Evolutionary conservation across 2,329 filamentous ascomycete genomes (phyloP).

Genomic region (Paecilomyces niveus): DNA sequence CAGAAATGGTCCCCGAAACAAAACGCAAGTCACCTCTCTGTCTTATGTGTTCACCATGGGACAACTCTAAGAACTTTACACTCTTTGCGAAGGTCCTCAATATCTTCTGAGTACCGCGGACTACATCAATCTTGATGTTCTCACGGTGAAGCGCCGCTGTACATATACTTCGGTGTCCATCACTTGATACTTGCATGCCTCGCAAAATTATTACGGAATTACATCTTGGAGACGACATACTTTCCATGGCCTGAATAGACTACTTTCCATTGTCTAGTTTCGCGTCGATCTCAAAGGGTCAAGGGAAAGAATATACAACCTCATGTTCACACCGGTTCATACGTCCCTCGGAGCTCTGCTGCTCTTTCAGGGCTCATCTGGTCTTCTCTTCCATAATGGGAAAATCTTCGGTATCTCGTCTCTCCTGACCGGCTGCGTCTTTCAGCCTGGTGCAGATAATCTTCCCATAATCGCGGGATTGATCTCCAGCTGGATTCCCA

Average conservation of each 20-base stretch:
- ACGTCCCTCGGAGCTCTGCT: slow-evolving; percentile 45
- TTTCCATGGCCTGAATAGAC: neutral
- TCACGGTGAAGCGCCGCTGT: neutral
- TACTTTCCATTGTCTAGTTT: neutral
- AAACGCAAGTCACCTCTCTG: neutral
- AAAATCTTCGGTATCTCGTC: slow-evolving; percentile 45
- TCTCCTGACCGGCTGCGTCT: slow-evolving; percentile 36
- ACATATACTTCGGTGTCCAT: neutral
- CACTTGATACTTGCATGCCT: neutral
- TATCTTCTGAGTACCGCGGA: neutral
- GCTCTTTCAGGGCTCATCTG: slow-evolving; percentile 44
- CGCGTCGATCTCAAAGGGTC: neutral
- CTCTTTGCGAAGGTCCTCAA: neutral
- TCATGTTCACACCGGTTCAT: slow-evolving; percentile 49
- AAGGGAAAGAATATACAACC: neutral
- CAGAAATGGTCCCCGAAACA: neutral
- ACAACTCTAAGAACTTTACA: neutral
- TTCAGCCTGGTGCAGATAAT: slow-evolving; percentile 34
- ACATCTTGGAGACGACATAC: neutral
- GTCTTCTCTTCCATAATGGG: slow-evolving; percentile 46
- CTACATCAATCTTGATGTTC: neutral
- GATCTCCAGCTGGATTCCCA: slow-evolving; percentile 35
- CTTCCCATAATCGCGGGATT: slow-evolving; percentile 42
- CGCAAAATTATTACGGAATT: neutral
- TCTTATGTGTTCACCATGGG: neutral